phyloP scores from a whole-genome alignment of 1,284 basidiomycete species.

The Puccinia brachypodii region DNA sequence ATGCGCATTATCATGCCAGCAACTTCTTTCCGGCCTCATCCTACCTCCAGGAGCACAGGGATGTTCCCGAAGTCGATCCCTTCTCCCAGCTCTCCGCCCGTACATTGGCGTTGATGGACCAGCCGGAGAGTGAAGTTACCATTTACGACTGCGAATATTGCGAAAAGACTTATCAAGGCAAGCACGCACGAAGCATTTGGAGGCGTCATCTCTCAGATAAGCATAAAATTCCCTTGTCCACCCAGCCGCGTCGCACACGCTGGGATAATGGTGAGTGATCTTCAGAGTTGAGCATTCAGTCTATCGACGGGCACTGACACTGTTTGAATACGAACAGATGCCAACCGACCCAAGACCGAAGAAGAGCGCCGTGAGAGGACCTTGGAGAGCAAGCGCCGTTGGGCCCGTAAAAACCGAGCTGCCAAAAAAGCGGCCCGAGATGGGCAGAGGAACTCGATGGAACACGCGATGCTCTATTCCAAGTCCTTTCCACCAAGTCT shows the following conservation, averaged over 20 bases:
- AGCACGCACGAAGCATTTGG: constrained; percentile 63
- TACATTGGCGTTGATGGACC: constrained; percentile 47
- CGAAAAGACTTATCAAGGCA: constrained; percentile 61
- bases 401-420: constrained; percentile 61
- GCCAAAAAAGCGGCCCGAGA: constrained; percentile 40
- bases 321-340: constrained; percentile 55
- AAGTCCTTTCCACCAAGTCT: background rate
- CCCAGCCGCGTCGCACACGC: constrained; percentile 61
- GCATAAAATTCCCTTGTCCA: constrained; percentile 61
- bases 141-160: constrained; percentile 59
- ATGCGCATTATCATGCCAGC: background rate
- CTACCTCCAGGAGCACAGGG: constrained; percentile 2
- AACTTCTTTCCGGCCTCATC: background rate
- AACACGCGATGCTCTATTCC: background rate
- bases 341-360: constrained; percentile 61
- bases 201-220: constrained; percentile 63
- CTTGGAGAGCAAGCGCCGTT: constrained; percentile 61
- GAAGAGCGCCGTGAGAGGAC: constrained; percentile 61
- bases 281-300: background rate
- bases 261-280: constrained; percentile 61
- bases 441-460: constrained; percentile 21
- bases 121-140: constrained; percentile 49
- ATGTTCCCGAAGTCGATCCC: constrained; percentile 25
- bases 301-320: background rate
- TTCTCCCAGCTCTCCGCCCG: constrained; percentile 37